These are phyloP conservation scores for Chenopodium quinoa DNA, from an alignment of 148 eudicot species.

Conservation along the genomic window DNA sequence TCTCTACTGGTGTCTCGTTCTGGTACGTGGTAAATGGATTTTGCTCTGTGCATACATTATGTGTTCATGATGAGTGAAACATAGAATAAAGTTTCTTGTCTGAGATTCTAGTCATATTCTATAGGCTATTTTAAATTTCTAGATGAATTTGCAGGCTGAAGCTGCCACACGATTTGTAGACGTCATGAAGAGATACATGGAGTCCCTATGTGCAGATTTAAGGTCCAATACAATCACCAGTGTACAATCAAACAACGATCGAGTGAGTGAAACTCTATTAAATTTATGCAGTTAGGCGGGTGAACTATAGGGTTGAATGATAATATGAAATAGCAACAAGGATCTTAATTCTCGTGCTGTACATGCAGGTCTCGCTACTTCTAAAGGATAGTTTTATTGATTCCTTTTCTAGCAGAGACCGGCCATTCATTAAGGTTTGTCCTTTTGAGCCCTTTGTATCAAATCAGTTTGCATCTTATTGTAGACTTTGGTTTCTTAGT, in stretches of 20 bases:
- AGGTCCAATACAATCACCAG: slow-evolving; percentile 85
- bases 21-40: not conserved
- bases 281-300: not conserved
- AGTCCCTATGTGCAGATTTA: slow-evolving; percentile 76
- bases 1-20: not conserved
- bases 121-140: not conserved
- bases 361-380: slow-evolving; percentile 79
- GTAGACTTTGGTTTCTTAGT: not conserved
- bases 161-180: slow-evolving; percentile 64
- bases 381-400: slow-evolving; percentile 89
- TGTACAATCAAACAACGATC: slow-evolving; percentile 82
- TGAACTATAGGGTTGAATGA: not conserved
- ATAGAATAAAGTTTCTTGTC: not conserved
- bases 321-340: not conserved
- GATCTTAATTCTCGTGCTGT: slow-evolving; percentile 13
- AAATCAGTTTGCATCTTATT: not conserved
- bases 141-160: slow-evolving; percentile 55
- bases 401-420: slow-evolving; percentile 75
- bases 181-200: slow-evolving; percentile 71
- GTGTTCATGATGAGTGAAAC: not conserved
- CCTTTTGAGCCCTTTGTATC: not conserved
- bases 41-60: not conserved
- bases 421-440: slow-evolving; percentile 72
- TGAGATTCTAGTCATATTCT: not conserved
- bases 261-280: slow-evolving; percentile 45